Evolutionary conservation across 768 basidiomycete genomes (phyloP), one percentile per base, ranked within the genome.

Genomic region (Kwoniella mangroviensis): DNA sequence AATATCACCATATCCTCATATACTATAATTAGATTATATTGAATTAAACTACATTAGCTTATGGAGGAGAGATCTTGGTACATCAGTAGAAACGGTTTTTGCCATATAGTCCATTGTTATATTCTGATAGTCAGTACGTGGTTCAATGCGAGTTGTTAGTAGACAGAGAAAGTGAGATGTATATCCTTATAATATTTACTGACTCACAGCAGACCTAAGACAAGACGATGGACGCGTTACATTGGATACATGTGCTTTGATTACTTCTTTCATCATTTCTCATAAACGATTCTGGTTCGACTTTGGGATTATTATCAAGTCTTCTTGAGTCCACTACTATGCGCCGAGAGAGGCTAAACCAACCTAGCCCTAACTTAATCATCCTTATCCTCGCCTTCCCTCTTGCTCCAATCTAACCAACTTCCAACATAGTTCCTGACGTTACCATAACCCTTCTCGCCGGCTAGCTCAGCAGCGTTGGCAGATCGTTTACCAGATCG

Each of bases 401-500:
- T 83, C 78, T 85, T 84, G 13, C 88, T 87, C 93, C 93, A 96
- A 74, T 95, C 92, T 63, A 92, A 82, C 92, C 92, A 96, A 21
- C 91, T 92, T 10, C 93, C 93, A 73, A 87, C 88, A 81, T 93
- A 96, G 77, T 94, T 94, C 68, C 88, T 81, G 13, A 86, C 75
- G 60, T 92, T 92, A 63, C 85, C 88, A 75, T 87, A 97, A 4
- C 94, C 94, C 77, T 90, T 91, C 71, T 91, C 85, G 76, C 88
- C 89, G 0, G 93, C 92, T 53, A 92, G 86, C 78, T 96, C 92
- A 65, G 90, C 86, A 2, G 95, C 95, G 12, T 90, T 88, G 3
- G 90, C 86, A 70, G 92, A 92, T 58, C 95, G 87, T 82, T 88
- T 89, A 12, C 95, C 95, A 65, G 92, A 93, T 58, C 94, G 87